phyloP scores from a whole-genome alignment of 1,139 yeast genomes.

The Geotrichum histeridarum region DNA sequence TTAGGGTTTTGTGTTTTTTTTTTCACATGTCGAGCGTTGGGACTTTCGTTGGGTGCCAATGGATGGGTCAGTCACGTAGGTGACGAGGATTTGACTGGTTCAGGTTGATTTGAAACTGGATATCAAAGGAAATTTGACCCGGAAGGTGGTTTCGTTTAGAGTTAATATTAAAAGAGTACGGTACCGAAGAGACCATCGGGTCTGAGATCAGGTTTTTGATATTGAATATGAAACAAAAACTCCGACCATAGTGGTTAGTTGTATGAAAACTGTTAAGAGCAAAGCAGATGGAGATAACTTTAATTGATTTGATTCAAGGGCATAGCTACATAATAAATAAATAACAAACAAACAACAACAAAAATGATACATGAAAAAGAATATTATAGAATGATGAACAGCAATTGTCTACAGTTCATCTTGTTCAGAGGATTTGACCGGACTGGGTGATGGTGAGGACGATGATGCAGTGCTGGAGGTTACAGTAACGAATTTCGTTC shows the following conservation, averaged over 20 bases:
- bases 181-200: too few species aligned
- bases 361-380: background rate
- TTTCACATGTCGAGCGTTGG: conserved; percentile 3
- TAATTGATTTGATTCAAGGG: too few species aligned
- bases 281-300: too few species aligned
- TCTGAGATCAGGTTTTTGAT: too few species aligned
- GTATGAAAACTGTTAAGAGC: too few species aligned
- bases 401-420: background rate
- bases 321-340: background rate
- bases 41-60: background rate
- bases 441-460: background rate
- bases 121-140: too few species aligned
- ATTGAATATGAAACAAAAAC: too few species aligned
- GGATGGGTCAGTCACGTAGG: background rate
- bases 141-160: too few species aligned
- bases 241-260: too few species aligned
- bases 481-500: background rate
- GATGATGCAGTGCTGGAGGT: background rate
- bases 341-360: background rate
- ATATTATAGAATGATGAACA: background rate
- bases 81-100: background rate
- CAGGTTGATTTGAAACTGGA: too few species aligned
- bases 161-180: too few species aligned
- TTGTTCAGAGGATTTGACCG: background rate
- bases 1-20: background rate